phyloP scores from a whole-genome alignment of 352 stramenopile species.

The Globisporangium sylvaticum region DNA sequence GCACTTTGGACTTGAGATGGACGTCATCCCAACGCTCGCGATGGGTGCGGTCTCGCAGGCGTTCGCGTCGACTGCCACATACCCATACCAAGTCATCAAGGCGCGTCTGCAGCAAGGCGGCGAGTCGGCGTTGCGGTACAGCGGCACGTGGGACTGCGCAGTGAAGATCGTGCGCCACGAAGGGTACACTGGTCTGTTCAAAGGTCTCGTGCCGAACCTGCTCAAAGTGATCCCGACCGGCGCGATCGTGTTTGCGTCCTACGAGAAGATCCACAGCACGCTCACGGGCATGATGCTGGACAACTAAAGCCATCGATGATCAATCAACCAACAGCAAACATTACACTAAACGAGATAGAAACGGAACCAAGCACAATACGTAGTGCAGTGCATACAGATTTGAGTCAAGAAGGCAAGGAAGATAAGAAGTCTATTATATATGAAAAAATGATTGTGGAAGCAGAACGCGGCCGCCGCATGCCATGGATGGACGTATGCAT shows the following conservation, averaged over 20 bases:
- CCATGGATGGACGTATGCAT: background rate
- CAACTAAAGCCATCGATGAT: slow-evolving; percentile 18
- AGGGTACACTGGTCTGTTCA: slow-evolving; percentile 93
- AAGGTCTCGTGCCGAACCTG: slow-evolving; percentile 93
- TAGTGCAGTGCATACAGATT: background rate
- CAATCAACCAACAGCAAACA: background rate
- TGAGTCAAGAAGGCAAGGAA: slow-evolving; percentile 13
- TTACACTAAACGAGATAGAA: background rate
- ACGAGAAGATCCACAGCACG: slow-evolving; percentile 73
- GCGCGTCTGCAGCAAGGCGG: slow-evolving; percentile 92
- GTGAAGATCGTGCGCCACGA: slow-evolving; percentile 88
- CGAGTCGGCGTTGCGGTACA: slow-evolving; percentile 79
- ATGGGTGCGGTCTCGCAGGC: slow-evolving; percentile 82
- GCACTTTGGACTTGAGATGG: slow-evolving; percentile 63
- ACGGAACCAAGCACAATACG: slow-evolving; percentile 15
- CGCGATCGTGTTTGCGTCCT: slow-evolving; percentile 92
- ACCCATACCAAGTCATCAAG: slow-evolving; percentile 97
- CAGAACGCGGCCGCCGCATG: background rate
- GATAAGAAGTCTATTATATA: slow-evolving; percentile 59
- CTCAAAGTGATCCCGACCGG: slow-evolving; percentile 95
- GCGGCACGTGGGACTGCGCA: slow-evolving; percentile 87
- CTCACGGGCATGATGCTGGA: slow-evolving; percentile 50
- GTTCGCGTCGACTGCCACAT: slow-evolving; percentile 87
- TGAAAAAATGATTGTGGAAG: slow-evolving; percentile 18
- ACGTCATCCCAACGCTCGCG: slow-evolving; percentile 56